Evolutionary conservation across 805 yeast genomes (phyloP), one percentile per base, ranked within the genome.

Genomic region (Kodamaea restingae): DNA sequence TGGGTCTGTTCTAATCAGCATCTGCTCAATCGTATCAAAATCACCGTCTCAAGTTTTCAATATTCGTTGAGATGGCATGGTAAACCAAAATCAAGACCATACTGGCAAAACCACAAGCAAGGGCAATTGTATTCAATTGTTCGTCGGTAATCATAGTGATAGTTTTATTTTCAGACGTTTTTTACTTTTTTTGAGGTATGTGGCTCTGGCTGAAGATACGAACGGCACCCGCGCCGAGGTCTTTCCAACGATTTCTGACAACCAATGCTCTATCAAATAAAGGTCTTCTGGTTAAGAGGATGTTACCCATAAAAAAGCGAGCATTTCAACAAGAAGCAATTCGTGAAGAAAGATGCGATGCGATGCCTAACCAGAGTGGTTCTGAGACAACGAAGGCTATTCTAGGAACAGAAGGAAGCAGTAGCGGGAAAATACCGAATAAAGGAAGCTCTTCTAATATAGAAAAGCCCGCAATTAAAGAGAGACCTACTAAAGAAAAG

Each of bases 71-170:
- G 24, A 82, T 69, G 24, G 81, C 73, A 47, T 88, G 93, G 63
- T 83, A 90, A 3, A 82, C 66, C 32, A 85, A 63, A 27, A 88
- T 84, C 49, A 90, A 70, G 2, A 78, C 72, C 59, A 88, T 73
- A 45, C 93, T 79, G 4, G 77, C 56, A 40, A 88, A 59, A 4
- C 96, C 97, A 49, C 84, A 81, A 9, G 78, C 61, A 33, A 86
- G 72, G 36, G 86, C 95, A 32, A 87, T 65, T 35, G 76, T 64
- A 59, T 88, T 78, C 58, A 90, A 74, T 61, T 88, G 93, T 40
- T 69, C 70, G 71, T 90, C 97, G 11, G 86, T 71, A 54, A 90
- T 88, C 96, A 90, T 90, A 35, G 18, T 43, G 32, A 7, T 30
- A 18, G 15, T 22, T 14, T 12, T 27, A 38, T 25, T 35, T 32